phyloP scores from a whole-genome alignment of 2,329 filamentous ascomycete species.

The Fusarium musae region DNA sequence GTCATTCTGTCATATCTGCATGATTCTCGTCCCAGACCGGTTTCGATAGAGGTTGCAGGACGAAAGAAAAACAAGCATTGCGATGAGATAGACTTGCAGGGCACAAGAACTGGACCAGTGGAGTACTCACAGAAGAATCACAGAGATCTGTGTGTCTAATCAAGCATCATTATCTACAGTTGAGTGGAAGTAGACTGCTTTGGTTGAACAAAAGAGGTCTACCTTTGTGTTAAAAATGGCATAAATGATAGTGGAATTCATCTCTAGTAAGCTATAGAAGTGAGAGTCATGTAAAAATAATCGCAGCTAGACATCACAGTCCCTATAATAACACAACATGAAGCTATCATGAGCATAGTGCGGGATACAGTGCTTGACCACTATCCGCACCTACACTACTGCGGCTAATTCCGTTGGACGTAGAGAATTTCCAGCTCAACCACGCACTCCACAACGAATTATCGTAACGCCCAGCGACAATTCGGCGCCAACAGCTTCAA shows the following conservation, averaged over 20 bases:
- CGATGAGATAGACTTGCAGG: neutral
- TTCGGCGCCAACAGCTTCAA: constrained; percentile 37
- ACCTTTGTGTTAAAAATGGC: too few species aligned
- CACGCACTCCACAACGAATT: constrained; percentile 42
- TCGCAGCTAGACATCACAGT: neutral
- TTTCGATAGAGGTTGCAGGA: neutral
- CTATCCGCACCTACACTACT: constrained; percentile 8
- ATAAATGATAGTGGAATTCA: too few species aligned
- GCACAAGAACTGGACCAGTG: neutral
- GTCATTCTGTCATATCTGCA: neutral
- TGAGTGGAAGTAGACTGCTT: neutral
- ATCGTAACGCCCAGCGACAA: constrained; percentile 40
- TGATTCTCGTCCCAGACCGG: neutral
- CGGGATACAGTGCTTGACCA: neutral
- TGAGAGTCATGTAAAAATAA: neutral
- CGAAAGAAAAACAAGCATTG: neutral
- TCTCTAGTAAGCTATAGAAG: neutral
- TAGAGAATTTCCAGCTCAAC: constrained; percentile 45
- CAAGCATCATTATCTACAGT: neutral
- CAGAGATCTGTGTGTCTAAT: neutral
- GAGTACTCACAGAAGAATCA: too few species aligned
- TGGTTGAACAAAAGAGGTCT: neutral
- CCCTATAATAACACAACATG: neutral
- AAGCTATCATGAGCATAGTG: constrained; percentile 39
- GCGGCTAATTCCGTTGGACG: constrained; percentile 36